phyloP scores from a whole-genome alignment of 768 basidiomycete species.

The Mycena haematopus region DNA sequence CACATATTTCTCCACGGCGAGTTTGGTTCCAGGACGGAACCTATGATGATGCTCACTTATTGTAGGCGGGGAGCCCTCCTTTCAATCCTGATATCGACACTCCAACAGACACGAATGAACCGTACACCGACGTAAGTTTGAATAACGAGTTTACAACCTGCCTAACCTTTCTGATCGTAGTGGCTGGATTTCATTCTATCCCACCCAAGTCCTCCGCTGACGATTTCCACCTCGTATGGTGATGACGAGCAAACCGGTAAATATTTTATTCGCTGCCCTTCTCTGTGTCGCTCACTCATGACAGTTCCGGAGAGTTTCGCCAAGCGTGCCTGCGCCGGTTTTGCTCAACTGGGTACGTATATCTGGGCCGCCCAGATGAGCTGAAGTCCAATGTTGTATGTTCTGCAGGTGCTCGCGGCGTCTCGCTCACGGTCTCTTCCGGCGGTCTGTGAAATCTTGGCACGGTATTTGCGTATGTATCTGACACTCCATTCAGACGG shows the following conservation, averaged over 20 bases:
- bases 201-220: constrained; percentile 48
- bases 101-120: constrained; percentile 53
- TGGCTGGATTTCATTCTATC: constrained; percentile 56
- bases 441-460: constrained; percentile 51
- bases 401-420: constrained; percentile 53
- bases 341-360: constrained; percentile 52
- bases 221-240: constrained; percentile 60
- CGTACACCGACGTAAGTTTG: constrained; percentile 32
- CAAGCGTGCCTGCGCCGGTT: constrained; percentile 49
- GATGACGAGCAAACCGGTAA: constrained; percentile 63
- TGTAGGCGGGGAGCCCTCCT: constrained; percentile 52
- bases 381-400: neutral
- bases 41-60: constrained; percentile 16
- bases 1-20: constrained; percentile 19
- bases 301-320: constrained; percentile 56
- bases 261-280: neutral
- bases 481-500: constrained; percentile 43
- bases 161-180: constrained; percentile 33
- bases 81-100: constrained; percentile 47
- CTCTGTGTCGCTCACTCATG: neutral
- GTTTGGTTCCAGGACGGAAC: neutral
- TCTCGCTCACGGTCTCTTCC: constrained; percentile 55
- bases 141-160: neutral
- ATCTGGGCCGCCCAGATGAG: neutral
- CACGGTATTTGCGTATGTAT: constrained; percentile 36